Conservation (phyloP, 2,329 filamentous ascomycete species). For the Pestalotiopsis sp. region DNA sequence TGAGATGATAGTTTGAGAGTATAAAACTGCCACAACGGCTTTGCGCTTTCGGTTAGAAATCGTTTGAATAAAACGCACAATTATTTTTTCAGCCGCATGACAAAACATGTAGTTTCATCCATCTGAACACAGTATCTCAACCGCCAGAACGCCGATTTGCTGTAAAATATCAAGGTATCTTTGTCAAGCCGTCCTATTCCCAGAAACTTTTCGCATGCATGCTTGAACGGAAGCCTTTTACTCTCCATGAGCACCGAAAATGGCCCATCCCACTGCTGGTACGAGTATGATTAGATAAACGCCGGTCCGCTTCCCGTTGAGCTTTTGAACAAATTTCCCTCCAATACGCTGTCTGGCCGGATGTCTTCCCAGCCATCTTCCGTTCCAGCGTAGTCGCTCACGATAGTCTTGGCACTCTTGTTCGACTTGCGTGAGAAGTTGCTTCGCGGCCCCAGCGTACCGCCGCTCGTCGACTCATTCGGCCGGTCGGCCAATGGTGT, state of each 20-base stretch:
- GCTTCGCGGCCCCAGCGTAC: neutral
- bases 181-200: neutral
- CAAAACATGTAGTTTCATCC: too few species aligned
- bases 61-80: too few species aligned
- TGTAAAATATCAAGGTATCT: neutral
- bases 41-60: too few species aligned
- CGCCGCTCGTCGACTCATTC: conserved; percentile 8
- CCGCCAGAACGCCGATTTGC: neutral
- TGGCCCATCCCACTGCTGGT: neutral
- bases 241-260: neutral
- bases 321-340: neutral
- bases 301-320: conserved; percentile 9
- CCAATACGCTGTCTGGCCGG: conserved; percentile 3
- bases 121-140: neutral
- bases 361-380: conserved; percentile 17
- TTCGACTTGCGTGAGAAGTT: conserved; percentile 1
- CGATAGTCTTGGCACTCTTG: neutral
- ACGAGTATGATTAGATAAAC: conserved; percentile 7
- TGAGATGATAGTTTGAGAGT: too few species aligned
- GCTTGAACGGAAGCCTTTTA: neutral
- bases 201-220: neutral
- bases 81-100: too few species aligned
- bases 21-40: too few species aligned
- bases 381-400: conserved; percentile 3
- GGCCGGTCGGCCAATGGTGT: conserved; percentile 8